phyloP scores from a whole-genome alignment of 1,284 basidiomycete genomes.

The Apiotrichum domesticum region DNA sequence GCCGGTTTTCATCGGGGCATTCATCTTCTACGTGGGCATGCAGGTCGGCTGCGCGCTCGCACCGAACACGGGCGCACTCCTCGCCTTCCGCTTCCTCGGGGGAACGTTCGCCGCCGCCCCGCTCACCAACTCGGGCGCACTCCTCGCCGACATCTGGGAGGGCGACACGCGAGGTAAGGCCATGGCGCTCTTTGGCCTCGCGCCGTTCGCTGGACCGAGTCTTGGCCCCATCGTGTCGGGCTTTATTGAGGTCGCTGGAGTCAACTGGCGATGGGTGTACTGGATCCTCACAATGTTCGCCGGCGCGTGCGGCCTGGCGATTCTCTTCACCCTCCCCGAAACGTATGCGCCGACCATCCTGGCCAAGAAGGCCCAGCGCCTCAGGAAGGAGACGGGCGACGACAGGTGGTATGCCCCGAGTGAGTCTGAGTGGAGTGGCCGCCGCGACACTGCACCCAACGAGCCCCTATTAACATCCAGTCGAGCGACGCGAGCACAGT shows the following conservation, averaged over 20 bases:
- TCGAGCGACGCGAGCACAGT: conserved; percentile 15
- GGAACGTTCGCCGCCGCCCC: conserved; percentile 55
- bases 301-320: conserved; percentile 38
- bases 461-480: not conserved
- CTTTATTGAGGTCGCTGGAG: conserved; percentile 50
- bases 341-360: conserved; percentile 59
- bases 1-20: conserved; percentile 62
- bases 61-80: conserved; percentile 56
- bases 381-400: conserved; percentile 61
- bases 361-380: conserved; percentile 49
- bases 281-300: conserved; percentile 66
- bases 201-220: conserved; percentile 62
- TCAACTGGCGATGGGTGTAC: conserved; percentile 53
- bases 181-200: conserved; percentile 61
- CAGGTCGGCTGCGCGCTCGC: conserved; percentile 60
- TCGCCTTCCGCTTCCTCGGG: conserved; percentile 63
- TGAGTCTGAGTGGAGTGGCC: conserved; percentile 22
- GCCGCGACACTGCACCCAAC: not conserved
- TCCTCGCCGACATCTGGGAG: conserved; percentile 62
- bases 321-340: conserved; percentile 68
- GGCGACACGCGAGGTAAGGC: conserved; percentile 62
- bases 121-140: conserved; percentile 51
- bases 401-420: conserved; percentile 54
- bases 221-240: conserved; percentile 63
- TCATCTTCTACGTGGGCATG: conserved; percentile 57